A percentile compares a stretch with the other conserved stretches of the same genome.
These are phyloP conservation scores for Cyberlindnera misumaiensis DNA, from an alignment of 805 yeast species.

Conservation along the genomic window DNA sequence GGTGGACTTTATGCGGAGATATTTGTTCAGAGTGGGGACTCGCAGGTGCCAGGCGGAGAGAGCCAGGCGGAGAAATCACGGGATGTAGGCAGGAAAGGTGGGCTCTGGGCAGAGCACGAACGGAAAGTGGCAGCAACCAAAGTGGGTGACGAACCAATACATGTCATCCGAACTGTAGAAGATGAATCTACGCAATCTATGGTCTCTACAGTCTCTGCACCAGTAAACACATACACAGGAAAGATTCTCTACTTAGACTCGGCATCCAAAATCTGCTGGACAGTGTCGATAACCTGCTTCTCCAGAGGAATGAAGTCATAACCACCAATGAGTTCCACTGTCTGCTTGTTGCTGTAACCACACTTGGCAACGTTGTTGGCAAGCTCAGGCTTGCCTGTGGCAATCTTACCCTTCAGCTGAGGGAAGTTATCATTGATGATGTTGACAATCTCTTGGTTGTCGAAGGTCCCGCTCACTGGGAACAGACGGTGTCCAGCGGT, in stretches of 20 bases:
- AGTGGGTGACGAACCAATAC: too few species aligned
- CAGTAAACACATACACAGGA: too few species aligned
- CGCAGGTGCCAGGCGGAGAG: too few species aligned
- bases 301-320: conserved; percentile 33
- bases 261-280: conserved; percentile 24
- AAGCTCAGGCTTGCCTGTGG: conserved; percentile 29
- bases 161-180: too few species aligned
- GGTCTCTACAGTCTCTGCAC: too few species aligned
- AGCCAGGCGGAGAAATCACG: too few species aligned
- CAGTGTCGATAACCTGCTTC: conserved; percentile 33
- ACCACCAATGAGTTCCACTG: conserved; percentile 25
- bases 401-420: conserved; percentile 33
- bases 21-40: background rate
- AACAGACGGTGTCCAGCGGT: conserved; percentile 24
- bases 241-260: background rate
- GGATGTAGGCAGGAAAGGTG: too few species aligned
- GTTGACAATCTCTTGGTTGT: conserved; percentile 14
- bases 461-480: conserved; percentile 8
- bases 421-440: conserved; percentile 31
- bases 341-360: conserved; percentile 7
- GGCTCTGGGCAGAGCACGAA: background rate
- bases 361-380: background rate
- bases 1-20: background rate
- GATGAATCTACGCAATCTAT: too few species aligned
- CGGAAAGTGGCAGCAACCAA: background rate